Base-by-base conservation (phyloP, 805 yeast species). In the Ascoidea rubescens region DNA sequence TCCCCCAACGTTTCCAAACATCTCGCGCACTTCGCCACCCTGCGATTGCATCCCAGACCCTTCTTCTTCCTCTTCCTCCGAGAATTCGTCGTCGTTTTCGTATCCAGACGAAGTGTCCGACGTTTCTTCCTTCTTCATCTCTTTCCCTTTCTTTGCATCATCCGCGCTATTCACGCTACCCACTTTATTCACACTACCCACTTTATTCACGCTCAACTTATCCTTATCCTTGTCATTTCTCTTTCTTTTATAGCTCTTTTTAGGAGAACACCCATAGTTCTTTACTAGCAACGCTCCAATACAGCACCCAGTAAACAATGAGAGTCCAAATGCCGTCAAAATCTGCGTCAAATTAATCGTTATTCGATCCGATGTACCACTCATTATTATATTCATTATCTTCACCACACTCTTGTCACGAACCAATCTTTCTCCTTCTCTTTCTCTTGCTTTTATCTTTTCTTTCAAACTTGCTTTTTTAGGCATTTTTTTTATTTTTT, bases 1-100 rank as follows among this genome's bases (percentile, higher is more conserved):
- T 0, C 93, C 95, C 0, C 85, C 85, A 2, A 84, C 67, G 16
- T 76, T 80, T 84, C 84, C 56, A 86, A 67, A 1, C 77, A 66
- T 0, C 70, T 66, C 0, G 88, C 81, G 28, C 28, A 21, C 28
- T 21, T 21, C 28, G 28, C 28, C 28, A 21, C 28, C 28, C 28
- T 21, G 28, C 28, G 28, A 2, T 21, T 21, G 28, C 28, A 3
- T 21, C 28, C 43, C 43, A 10, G 14, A 37, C 8, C 14, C 43
- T 37, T 8, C 14, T 33, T 33, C 42, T 37, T 8, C 14, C 14
- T 37, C 43, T 37, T 37, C 43, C 14, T 14, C 14, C 8, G 43
- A 37, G 8, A 37, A 37, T 37, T 37, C 43, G 14, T 37, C 43
- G 14, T 37, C 43, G 14, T 37, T 37, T 37, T 37, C 43, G 14